Percentiles rank a stretch among this genome's conserved stretches.
Evolutionary conservation across 1,139 yeast species (phyloP).

Genomic region (Lodderomyces pseudojiufengensis): DNA sequence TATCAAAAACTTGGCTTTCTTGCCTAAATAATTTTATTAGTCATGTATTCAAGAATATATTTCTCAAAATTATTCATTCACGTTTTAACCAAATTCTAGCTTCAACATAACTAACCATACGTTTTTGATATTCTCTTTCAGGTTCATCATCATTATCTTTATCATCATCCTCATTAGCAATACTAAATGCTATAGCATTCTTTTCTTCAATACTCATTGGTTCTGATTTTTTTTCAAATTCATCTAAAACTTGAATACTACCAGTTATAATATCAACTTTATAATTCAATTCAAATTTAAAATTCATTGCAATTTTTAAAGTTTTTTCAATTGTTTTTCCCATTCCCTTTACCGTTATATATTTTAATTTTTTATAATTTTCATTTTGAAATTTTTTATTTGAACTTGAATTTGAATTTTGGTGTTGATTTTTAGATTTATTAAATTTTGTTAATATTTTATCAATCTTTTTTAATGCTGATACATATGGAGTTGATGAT

Average conservation of each 20-base stretch:
- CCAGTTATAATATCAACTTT: conserved; percentile 55
- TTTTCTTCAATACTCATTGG: conserved; percentile 27
- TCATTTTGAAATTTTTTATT: conserved; percentile 33
- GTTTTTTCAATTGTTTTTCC: conserved; percentile 61
- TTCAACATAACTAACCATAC: conserved; percentile 61
- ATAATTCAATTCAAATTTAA: conserved; percentile 37
- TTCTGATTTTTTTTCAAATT: conserved; percentile 37
- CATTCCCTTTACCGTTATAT: conserved; percentile 61
- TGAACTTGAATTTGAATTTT: conserved; percentile 9
- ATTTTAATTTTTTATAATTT: conserved; percentile 36
- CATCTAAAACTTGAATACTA: conserved; percentile 62
- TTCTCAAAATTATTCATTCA: conserved; percentile 9
- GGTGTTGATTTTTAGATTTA: conserved; percentile 13
- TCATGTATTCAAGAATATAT: too few species aligned
- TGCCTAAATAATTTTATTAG: too few species aligned
- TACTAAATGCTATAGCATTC: conserved; percentile 2
- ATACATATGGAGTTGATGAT: conserved; percentile 55
- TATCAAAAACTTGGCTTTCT: too few species aligned
- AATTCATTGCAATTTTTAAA: conserved; percentile 49
- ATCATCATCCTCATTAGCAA: conserved; percentile 21
- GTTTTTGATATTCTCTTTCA: conserved; percentile 40
- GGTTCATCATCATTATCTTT: conserved; percentile 26
- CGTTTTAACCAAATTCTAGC: conserved; percentile 43
- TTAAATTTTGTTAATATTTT: conserved; percentile 42
- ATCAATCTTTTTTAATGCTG: conserved; percentile 56